These are phyloP conservation scores for Coffea canephora DNA, from an alignment of 257 asterid genomes.

Conservation along the genomic window DNA sequence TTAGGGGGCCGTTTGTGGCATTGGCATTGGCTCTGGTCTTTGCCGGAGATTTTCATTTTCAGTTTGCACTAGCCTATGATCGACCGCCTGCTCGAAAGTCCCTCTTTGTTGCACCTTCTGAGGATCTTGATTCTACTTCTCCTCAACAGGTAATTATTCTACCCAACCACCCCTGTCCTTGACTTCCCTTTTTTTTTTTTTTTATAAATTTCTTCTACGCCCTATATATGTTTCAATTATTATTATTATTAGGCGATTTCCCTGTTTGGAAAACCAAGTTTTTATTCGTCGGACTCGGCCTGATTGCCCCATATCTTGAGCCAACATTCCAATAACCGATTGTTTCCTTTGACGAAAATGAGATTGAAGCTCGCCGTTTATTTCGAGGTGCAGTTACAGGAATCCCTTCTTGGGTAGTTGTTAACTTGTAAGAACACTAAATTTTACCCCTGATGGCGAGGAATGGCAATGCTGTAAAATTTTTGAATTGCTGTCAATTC, in stretches of 20 bases:
- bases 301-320: background rate
- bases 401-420: background rate
- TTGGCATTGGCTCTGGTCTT: slow-evolving; percentile 14
- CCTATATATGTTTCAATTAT: background rate
- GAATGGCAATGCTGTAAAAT: background rate
- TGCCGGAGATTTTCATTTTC: slow-evolving; percentile 18
- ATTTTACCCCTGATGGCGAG: background rate
- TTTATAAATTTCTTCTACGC: background rate
- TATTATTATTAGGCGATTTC: background rate
- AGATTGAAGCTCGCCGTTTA: background rate
- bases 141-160: slow-evolving; percentile 44
- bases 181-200: too few relatives aligned
- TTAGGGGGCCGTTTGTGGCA: background rate
- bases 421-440: background rate
- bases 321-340: too few relatives aligned
- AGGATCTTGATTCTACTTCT: slow-evolving; percentile 23
- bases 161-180: background rate
- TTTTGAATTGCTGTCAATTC: background rate
- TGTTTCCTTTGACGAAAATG: background rate
- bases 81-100: slow-evolving; percentile 39
- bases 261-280: background rate
- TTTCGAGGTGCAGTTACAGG: background rate
- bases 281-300: background rate
- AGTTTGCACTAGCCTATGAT: slow-evolving; percentile 23
- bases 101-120: slow-evolving; percentile 18